Percentiles rank a stretch among this genome's conserved stretches.
phyloP scores from a whole-genome alignment of 2,329 filamentous ascomycete genomes.

The Corynespora cassiicola region DNA sequence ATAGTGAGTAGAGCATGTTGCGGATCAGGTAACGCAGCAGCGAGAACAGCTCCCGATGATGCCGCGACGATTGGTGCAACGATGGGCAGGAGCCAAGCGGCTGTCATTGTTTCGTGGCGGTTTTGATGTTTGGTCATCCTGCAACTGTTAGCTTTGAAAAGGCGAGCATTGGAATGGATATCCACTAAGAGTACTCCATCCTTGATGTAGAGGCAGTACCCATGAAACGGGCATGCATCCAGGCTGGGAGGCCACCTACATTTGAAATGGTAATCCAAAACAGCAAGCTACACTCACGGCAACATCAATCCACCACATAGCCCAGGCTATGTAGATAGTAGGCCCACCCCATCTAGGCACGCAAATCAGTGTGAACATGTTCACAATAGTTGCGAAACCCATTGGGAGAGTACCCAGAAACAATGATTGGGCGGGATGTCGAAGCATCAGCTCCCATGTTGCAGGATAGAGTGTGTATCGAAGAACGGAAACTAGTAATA shows the following conservation, averaged over 20 bases:
- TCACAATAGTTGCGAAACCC: slow-evolving; percentile 71
- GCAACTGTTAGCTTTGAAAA: slow-evolving; percentile 1
- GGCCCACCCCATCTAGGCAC: slow-evolving; percentile 64
- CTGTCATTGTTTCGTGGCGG: slow-evolving; percentile 60
- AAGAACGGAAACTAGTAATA: slow-evolving; percentile 60
- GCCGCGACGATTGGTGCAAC: slow-evolving; percentile 70
- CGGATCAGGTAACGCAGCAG: slow-evolving; percentile 61
- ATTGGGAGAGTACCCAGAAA: slow-evolving; percentile 73
- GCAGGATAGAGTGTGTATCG: slow-evolving; percentile 70
- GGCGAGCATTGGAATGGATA: no score
- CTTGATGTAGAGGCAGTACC: no score
- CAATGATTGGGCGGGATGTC: slow-evolving; percentile 69
- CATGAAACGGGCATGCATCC: no score
- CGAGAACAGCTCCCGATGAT: slow-evolving; percentile 67
- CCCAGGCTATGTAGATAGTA: slow-evolving; percentile 54
- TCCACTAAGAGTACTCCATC: no score
- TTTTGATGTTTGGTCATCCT: slow-evolving; percentile 37
- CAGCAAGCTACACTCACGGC: slow-evolving; percentile 51
- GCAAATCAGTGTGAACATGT: slow-evolving; percentile 68
- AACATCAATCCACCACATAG: slow-evolving; percentile 57
- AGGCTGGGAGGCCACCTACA: slow-evolving; percentile 14
- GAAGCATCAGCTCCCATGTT: slow-evolving; percentile 71
- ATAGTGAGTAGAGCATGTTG: slow-evolving; percentile 66
- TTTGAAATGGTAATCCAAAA: slow-evolving; percentile 34
- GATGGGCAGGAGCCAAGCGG: slow-evolving; percentile 69